Percentiles rank a stretch among this genome's conserved stretches.
These are phyloP conservation scores for Tulasnella sp. DNA, from an alignment of 768 basidiomycete genomes.

Conservation along the genomic window DNA sequence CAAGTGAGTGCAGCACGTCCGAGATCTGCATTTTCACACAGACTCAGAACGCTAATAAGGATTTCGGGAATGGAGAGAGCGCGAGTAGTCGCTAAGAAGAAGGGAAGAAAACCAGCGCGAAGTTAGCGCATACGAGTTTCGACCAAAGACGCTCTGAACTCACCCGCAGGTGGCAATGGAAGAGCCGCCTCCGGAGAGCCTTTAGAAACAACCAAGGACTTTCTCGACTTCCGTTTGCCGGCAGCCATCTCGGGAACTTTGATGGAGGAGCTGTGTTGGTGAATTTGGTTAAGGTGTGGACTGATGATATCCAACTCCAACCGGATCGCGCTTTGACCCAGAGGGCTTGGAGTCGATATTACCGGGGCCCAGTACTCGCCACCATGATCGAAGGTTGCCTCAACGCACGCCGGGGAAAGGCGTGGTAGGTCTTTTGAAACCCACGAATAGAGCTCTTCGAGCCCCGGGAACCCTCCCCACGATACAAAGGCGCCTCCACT, in stretches of 20 bases:
- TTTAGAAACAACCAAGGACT: neutral
- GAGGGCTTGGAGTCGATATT: too few species aligned
- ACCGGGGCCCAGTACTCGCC: too few species aligned
- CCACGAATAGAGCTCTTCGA: neutral
- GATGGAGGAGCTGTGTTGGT: neutral
- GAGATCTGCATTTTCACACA: neutral
- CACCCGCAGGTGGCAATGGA: neutral
- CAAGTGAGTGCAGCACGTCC: neutral
- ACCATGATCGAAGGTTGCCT: too few species aligned
- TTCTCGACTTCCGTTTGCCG: neutral
- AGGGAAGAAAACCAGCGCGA: neutral
- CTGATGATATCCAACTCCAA: neutral
- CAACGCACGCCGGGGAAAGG: neutral
- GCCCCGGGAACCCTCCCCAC: neutral
- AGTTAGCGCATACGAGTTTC: neutral
- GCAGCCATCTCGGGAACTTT: neutral
- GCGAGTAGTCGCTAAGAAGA: neutral
- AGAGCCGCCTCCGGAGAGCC: neutral
- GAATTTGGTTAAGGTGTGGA: neutral
- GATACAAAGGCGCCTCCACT: neutral
- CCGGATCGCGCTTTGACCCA: neutral
- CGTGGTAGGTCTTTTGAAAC: neutral
- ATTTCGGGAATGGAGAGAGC: neutral
- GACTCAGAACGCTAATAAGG: neutral
- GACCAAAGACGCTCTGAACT: neutral